phyloP scores from a whole-genome alignment of 176 grass and related monocot genomes.

The Dendrocalamus sinicus region DNA sequence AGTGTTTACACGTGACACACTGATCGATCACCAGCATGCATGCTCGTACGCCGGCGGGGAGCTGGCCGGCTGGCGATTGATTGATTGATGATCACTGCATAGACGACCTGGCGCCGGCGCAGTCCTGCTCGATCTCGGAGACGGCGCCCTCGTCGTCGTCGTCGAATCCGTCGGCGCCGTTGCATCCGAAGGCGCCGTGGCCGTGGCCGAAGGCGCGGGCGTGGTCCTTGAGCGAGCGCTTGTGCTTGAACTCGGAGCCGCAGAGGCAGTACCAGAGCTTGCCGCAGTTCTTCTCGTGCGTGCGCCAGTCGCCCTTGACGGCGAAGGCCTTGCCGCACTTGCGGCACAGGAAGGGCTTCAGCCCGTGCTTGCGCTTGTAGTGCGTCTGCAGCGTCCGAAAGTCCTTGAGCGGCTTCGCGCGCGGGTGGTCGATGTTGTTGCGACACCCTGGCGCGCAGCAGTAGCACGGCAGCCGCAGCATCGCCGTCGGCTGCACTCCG shows the following conservation, averaged over 20 bases:
- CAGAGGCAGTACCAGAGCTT: conserved; percentile 99
- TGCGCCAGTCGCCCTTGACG: conserved; percentile 96
- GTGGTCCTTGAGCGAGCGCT: conserved; percentile 97
- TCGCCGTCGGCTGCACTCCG: conserved; percentile 95
- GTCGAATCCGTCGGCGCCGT: conserved; percentile 50
- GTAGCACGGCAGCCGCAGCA: conserved; percentile 94
- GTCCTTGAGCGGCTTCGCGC: conserved; percentile 93
- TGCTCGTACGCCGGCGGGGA: not conserved
- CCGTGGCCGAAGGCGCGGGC: conserved; percentile 84
- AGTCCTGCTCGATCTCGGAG: conserved; percentile 82
- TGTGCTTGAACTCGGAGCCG: conserved; percentile 99
- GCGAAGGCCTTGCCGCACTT: conserved; percentile 97
- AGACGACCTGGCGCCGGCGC: conserved; percentile 20
- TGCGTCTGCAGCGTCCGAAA: conserved; percentile 97
- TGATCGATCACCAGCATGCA: not conserved
- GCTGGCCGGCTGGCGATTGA: not conserved
- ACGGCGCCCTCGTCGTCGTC: conserved; percentile 81
- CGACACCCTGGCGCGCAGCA: conserved; percentile 96
- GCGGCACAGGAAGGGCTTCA: conserved; percentile 98
- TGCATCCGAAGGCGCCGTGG: conserved; percentile 74
- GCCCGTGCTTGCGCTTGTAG: conserved; percentile 99
- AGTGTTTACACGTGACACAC: not conserved
- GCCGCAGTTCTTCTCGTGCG: conserved; percentile 99
- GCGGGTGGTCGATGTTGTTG: conserved; percentile 97
- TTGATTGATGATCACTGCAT: conserved; percentile 30